A percentile compares a stretch with the other conserved stretches of the same genome.
Evolutionary conservation across 345 rosid species (phyloP).

Genomic region (Erysimum cheiranthoides): DNA sequence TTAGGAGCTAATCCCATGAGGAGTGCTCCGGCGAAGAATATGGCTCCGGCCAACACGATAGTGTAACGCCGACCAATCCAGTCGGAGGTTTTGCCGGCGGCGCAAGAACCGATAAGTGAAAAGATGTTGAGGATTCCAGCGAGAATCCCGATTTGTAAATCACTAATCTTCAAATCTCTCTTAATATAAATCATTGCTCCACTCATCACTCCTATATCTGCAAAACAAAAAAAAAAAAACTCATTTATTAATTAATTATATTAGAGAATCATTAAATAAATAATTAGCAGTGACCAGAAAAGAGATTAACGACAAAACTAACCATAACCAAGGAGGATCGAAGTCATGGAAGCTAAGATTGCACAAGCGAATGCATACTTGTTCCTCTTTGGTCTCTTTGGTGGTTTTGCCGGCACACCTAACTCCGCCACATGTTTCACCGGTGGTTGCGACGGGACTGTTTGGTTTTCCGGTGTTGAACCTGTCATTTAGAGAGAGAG

Average conservation of each 20-base stretch:
- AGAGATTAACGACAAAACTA: conserved; percentile 15
- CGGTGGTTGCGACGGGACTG: conserved; percentile 11
- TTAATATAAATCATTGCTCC: conserved; percentile 69
- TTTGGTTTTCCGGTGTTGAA: conserved; percentile 32
- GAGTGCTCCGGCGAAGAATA: conserved; percentile 84
- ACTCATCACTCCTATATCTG: conserved; percentile 92
- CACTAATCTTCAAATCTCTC: conserved; percentile 53
- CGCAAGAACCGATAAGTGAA: conserved; percentile 77
- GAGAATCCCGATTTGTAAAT: conserved; percentile 58
- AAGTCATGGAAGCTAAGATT: conserved; percentile 79
- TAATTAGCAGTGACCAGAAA: not conserved
- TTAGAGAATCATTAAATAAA: not conserved
- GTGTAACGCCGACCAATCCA: conserved; percentile 98
- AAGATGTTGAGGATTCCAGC: conserved; percentile 69
- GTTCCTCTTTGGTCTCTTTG: conserved; percentile 51
- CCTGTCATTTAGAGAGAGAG: conserved; percentile 25
- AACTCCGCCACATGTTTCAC: conserved; percentile 51
- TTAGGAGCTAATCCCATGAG: conserved; percentile 87
- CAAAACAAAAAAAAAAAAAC: not conserved
- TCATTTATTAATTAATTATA: not conserved
- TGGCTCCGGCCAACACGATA: conserved; percentile 76
- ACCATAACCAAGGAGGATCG: conserved; percentile 88
- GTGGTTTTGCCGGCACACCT: conserved; percentile 57
- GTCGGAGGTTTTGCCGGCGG: conserved; percentile 88
- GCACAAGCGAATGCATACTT: conserved; percentile 77